phyloP scores from a whole-genome alignment of 306 rosid species.

The Castanea crenata region DNA sequence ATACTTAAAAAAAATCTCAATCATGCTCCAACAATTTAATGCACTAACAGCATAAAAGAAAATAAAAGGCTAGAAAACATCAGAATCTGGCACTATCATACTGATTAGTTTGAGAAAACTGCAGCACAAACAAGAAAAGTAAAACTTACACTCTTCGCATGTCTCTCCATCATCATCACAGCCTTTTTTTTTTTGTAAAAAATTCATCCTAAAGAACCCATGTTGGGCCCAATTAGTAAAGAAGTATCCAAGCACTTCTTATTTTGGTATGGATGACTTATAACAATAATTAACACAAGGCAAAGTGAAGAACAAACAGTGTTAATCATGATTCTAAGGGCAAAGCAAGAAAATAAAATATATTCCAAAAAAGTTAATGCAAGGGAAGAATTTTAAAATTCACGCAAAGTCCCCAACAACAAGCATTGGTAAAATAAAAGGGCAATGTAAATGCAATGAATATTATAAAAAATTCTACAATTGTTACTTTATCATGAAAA shows the following conservation, averaged over 20 bases:
- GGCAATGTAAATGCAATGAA: background rate
- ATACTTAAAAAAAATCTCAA: background rate
- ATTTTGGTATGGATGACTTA: too few species aligned
- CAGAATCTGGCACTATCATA: background rate
- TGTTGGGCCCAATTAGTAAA: background rate
- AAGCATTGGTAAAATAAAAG: background rate
- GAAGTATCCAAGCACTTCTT: too few species aligned
- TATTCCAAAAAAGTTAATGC: background rate
- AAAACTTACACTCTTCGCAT: slow-evolving; percentile 75
- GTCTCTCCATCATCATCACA: slow-evolving; percentile 68
- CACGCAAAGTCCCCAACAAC: background rate
- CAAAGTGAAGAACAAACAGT: too few species aligned
- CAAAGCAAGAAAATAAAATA: background rate
- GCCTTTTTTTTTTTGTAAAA: slow-evolving; percentile 88
- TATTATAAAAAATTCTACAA: background rate
- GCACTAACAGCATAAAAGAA: too few species aligned
- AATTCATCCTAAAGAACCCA: slow-evolving; percentile 65
- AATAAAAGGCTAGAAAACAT: background rate
- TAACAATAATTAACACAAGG: too few species aligned
- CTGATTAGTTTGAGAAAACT: background rate
- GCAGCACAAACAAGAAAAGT: background rate
- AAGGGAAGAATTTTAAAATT: background rate
- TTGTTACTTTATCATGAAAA: too few species aligned
- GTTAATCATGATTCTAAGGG: too few species aligned
- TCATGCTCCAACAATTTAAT: background rate